These are phyloP conservation scores for Secale cereale DNA, from an alignment of 176 grass and related monocot species.

Conservation along the genomic window DNA sequence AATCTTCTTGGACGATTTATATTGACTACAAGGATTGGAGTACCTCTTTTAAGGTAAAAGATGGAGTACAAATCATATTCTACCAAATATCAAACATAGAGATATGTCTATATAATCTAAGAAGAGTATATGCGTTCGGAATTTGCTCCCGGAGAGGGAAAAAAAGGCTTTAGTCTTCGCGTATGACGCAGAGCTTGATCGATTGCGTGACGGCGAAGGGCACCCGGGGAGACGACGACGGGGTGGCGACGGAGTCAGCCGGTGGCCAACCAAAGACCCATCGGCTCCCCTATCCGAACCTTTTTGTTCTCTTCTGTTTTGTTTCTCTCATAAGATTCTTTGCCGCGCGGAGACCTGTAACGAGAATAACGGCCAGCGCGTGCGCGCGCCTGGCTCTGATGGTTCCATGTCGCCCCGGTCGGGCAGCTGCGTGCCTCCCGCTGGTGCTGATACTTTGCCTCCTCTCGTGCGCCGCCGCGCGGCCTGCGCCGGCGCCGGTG, in stretches of 20 bases:
- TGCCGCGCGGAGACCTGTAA: slow-evolving; percentile 25
- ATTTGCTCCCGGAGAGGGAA: background rate
- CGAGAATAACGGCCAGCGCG: slow-evolving; percentile 41
- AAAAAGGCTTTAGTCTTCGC: slow-evolving; percentile 7
- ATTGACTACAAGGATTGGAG: no score
- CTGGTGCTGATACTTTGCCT: background rate
- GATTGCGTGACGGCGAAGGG: slow-evolving; percentile 35
- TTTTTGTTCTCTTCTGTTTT: background rate
- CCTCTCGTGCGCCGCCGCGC: background rate
- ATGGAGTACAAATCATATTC: no score
- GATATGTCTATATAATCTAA: background rate
- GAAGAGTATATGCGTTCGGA: background rate
- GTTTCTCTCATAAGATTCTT: slow-evolving; percentile 14
- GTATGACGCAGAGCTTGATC: background rate
- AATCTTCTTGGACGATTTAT: no score
- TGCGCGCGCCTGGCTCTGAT: slow-evolving; percentile 22
- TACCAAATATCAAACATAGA: background rate
- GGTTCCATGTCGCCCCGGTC: slow-evolving; percentile 30
- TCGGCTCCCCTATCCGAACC: slow-evolving; percentile 26
- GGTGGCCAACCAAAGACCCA: slow-evolving; percentile 17
- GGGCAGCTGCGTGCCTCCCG: background rate
- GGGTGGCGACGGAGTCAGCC: slow-evolving; percentile 30
- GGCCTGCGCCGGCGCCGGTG: background rate
- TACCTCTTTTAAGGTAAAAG: no score
- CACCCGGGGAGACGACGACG: background rate